A percentile compares a stretch with the other conserved stretches of the same genome.
phyloP scores from a whole-genome alignment of 768 basidiomycete genomes.

The Ramaria rubella region DNA sequence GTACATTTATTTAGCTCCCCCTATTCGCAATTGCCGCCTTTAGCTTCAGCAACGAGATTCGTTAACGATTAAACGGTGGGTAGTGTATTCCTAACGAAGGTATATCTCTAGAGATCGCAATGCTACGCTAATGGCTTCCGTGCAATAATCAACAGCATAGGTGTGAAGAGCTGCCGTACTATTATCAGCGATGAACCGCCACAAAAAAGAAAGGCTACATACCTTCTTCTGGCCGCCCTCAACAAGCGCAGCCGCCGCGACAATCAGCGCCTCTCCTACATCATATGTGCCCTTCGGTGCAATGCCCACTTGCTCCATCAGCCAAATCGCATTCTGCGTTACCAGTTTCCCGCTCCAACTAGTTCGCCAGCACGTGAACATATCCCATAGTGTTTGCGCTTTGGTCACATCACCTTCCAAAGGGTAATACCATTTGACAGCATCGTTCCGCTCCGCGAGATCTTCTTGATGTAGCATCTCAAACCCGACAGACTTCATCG shows the following conservation, averaged over 20 bases:
- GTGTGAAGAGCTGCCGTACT: constrained; percentile 67
- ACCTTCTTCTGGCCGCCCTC: constrained; percentile 85
- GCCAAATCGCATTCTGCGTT: constrained; percentile 71
- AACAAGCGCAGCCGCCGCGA: constrained; percentile 73
- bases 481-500: constrained; percentile 80
- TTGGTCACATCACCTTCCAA: constrained; percentile 90
- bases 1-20: no score
- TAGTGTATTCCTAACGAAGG: no score
- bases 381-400: constrained; percentile 84
- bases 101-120: no score
- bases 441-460: constrained; percentile 76
- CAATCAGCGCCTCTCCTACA: constrained; percentile 82
- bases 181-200: neutral
- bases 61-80: no score
- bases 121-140: constrained; percentile 18
- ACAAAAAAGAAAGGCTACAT: constrained; percentile 14
- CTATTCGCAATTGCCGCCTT: no score
- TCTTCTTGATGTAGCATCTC: constrained; percentile 88
- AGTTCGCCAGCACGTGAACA: constrained; percentile 80
- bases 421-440: constrained; percentile 91
- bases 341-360: constrained; percentile 81
- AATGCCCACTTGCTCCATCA: constrained; percentile 70
- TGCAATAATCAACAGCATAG: constrained; percentile 68
- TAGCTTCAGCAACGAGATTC: no score
- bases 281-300: constrained; percentile 90